Evolutionary conservation across 768 basidiomycete species (phyloP).

Genomic region (Fomitopsis pulvina): DNA sequence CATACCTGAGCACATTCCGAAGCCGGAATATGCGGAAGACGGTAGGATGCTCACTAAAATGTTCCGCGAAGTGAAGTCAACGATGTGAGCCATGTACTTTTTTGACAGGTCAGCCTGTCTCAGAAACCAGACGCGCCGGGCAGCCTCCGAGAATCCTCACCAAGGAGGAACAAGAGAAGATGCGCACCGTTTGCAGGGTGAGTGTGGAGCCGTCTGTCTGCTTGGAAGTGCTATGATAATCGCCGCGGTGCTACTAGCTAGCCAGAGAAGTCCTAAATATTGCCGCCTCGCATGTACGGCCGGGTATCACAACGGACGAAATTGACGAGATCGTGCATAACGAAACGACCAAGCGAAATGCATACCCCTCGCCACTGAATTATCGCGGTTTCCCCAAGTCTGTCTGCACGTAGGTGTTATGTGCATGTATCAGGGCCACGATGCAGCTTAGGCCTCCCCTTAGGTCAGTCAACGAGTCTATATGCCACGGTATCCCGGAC

Average conservation of each 20-base stretch:
- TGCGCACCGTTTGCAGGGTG: conserved; percentile 83
- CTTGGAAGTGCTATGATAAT: not conserved
- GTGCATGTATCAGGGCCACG: not conserved
- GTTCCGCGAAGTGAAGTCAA: conserved; percentile 26
- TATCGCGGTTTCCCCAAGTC: conserved; percentile 93
- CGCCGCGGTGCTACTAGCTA: conserved; percentile 42
- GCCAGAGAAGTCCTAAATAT: conserved; percentile 90
- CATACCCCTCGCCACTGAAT: conserved; percentile 92
- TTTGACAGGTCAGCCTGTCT: conserved; percentile 47
- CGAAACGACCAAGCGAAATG: conserved; percentile 81
- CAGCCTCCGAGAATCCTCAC: conserved; percentile 61
- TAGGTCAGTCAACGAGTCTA: conserved; percentile 90
- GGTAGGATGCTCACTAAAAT: conserved; percentile 38
- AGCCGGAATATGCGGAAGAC: conserved; percentile 83
- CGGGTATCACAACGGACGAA: conserved; percentile 95
- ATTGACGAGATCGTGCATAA: conserved; percentile 92
- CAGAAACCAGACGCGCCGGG: conserved; percentile 52
- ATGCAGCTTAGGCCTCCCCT: not conserved
- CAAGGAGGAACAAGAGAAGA: conserved; percentile 77
- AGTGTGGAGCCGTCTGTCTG: conserved; percentile 21
- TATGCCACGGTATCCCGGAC: conserved; percentile 97
- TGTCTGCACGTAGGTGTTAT: conserved; percentile 79
- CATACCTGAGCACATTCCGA: conserved; percentile 77
- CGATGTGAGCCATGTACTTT: conserved; percentile 19
- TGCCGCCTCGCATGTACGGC: conserved; percentile 75